These are phyloP conservation scores for Calonectria henricotiae DNA, from an alignment of 2,329 filamentous ascomycete genomes.

Conservation along the genomic window DNA sequence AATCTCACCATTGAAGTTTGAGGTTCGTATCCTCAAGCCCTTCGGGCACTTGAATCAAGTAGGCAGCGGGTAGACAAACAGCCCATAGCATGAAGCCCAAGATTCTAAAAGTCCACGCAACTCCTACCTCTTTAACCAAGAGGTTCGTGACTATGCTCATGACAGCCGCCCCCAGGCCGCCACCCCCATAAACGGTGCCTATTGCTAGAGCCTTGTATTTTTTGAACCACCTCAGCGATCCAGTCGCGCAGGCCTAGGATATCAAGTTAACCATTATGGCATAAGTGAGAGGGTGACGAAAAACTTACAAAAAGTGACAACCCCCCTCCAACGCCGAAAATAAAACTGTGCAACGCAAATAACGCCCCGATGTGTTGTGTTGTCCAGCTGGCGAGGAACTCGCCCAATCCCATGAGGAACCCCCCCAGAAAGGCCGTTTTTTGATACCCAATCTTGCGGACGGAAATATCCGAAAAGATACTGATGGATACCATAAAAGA, in stretches of 20 bases:
- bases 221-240: slow-evolving; percentile 51
- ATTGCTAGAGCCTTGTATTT: slow-evolving; percentile 52
- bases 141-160: slow-evolving; percentile 52
- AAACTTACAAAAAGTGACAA: slow-evolving; percentile 47
- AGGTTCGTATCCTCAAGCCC: slow-evolving; percentile 35
- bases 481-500: slow-evolving; percentile 52
- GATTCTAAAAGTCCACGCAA: slow-evolving; percentile 53
- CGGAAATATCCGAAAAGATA: slow-evolving; percentile 40
- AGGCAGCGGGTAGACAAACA: slow-evolving; percentile 53
- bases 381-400: slow-evolving; percentile 53
- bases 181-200: slow-evolving; percentile 54
- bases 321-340: slow-evolving; percentile 51
- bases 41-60: slow-evolving; percentile 47
- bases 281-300: neutral
- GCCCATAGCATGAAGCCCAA: slow-evolving; percentile 52
- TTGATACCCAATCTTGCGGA: slow-evolving; percentile 49
- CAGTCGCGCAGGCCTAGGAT: slow-evolving; percentile 47
- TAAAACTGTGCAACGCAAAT: slow-evolving; percentile 50
- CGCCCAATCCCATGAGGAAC: slow-evolving; percentile 52
- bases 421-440: slow-evolving; percentile 48
- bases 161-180: slow-evolving; percentile 52
- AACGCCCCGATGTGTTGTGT: slow-evolving; percentile 49
- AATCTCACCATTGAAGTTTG: slow-evolving; percentile 49
- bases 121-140: slow-evolving; percentile 47
- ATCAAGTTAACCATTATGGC: neutral